These are phyloP conservation scores for Cercospora sp. DNA, from an alignment of 2,329 filamentous ascomycete genomes.

Conservation along the genomic window DNA sequence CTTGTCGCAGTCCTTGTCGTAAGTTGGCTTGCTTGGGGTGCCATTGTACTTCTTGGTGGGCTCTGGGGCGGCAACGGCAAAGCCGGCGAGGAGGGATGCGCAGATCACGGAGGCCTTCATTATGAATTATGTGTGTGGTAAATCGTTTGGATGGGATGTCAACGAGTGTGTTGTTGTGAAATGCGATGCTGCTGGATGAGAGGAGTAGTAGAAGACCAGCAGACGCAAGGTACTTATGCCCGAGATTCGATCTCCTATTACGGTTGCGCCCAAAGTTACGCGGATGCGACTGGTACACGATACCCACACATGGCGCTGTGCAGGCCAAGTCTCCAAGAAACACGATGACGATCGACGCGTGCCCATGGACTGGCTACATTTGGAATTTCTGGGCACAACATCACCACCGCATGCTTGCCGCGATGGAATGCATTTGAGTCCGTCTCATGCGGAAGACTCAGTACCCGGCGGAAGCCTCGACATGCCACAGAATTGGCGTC, in stretches of 20 bases:
- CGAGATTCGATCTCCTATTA: conserved; percentile 9
- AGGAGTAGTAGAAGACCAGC: not conserved
- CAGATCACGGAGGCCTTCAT: conserved; percentile 27
- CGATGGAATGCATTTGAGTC: not conserved
- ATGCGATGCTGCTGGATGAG: conserved; percentile 16
- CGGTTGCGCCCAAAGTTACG: conserved; percentile 8
- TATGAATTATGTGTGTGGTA: conserved; percentile 19
- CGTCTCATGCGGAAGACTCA: conserved; percentile 1
- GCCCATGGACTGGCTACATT: conserved; percentile 14
- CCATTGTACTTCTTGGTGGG: conserved; percentile 12
- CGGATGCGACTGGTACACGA: not conserved
- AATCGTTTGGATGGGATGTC: conserved; percentile 5
- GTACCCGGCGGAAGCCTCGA: not conserved
- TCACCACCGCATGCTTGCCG: conserved; percentile 3
- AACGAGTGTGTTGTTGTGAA: conserved; percentile 8
- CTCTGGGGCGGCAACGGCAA: conserved; percentile 25
- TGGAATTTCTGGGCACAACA: conserved; percentile 13
- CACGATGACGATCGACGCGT: conserved; percentile 18
- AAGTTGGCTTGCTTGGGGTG: conserved; percentile 7
- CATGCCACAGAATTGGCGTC: conserved; percentile 21
- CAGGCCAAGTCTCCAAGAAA: conserved; percentile 13
- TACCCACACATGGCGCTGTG: not conserved
- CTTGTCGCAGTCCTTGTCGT: conserved; percentile 18
- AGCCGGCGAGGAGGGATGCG: conserved; percentile 21
- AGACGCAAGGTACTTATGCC: conserved; percentile 17